Conservation (phyloP, 176 grass and related monocot genomes). For the Lolium multiflorum region DNA sequence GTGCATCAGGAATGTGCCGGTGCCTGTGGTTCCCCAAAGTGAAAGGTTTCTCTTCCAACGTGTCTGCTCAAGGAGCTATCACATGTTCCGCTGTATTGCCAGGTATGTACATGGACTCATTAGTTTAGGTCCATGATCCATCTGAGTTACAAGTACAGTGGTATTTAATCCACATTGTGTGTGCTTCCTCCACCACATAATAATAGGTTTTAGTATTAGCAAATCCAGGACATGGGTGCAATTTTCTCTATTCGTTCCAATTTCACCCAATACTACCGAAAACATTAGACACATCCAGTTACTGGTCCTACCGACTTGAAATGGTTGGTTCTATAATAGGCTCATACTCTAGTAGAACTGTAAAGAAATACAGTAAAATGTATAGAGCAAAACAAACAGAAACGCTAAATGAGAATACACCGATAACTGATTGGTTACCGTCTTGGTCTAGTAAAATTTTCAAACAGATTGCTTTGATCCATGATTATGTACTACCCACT, state of each 20-base stretch:
- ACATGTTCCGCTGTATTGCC: conserved; percentile 96
- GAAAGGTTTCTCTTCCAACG: conserved; percentile 97
- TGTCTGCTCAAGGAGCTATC: conserved; percentile 84
- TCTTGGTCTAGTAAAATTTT: neutral
- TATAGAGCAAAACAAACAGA: neutral
- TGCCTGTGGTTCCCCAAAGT: conserved; percentile 85
- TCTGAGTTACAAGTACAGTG: neutral
- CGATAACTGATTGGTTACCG: neutral
- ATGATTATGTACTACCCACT: neutral
- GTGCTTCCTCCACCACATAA: neutral
- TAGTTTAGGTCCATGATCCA: conserved; percentile 37
- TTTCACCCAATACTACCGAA: neutral
- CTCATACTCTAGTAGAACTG: neutral
- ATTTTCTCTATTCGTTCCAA: neutral
- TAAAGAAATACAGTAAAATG: conserved; percentile 2
- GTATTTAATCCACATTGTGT: neutral
- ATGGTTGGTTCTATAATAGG: conserved; percentile 12
- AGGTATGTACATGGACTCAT: conserved; percentile 51
- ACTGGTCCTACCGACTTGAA: neutral
- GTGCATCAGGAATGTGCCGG: conserved; percentile 89
- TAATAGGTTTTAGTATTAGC: neutral
- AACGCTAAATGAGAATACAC: neutral
- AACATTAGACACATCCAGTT: neutral
- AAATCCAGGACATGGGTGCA: neutral
- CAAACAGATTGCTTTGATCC: neutral